Conservation (phyloP, 176 grass and related monocot species). For the Aegilops sharonensis region DNA sequence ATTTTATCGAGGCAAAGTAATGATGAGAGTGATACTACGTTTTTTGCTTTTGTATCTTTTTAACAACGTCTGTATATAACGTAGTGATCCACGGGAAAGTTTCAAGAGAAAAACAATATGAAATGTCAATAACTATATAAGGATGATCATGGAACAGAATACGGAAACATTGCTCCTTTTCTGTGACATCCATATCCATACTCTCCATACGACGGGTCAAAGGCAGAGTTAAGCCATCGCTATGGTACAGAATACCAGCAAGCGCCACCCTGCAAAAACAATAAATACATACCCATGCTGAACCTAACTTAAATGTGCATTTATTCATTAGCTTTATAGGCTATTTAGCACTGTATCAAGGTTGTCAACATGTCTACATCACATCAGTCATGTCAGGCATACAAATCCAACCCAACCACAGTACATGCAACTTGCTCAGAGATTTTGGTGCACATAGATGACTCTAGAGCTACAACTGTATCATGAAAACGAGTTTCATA, state of each 20-base stretch:
- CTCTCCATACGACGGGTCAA: neutral
- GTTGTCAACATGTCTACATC: conserved; percentile 22
- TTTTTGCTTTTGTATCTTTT: neutral
- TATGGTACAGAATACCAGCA: conserved; percentile 4
- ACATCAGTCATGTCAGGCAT: neutral
- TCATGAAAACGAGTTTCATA: neutral
- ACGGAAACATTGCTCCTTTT: neutral
- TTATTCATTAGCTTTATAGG: neutral
- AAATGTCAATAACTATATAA: neutral
- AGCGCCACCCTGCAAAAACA: neutral
- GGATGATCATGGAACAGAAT: neutral
- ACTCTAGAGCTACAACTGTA: conserved; percentile 21
- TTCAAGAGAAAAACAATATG: neutral
- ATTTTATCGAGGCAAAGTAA: neutral
- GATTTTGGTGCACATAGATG: conserved; percentile 25
- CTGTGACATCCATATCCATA: neutral
- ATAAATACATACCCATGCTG: neutral
- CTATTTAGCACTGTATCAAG: conserved; percentile 20
- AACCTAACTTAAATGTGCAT: conserved; percentile 7
- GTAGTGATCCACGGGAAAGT: neutral
- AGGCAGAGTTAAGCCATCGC: neutral
- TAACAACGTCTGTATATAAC: neutral
- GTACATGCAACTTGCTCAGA: conserved; percentile 33
- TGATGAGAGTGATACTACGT: neutral
- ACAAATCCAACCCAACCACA: conserved; percentile 27